Percentiles rank a stretch among this genome's conserved stretches.
Conservation (phyloP, 805 yeast genomes). For the Starmerella apicola region DNA sequence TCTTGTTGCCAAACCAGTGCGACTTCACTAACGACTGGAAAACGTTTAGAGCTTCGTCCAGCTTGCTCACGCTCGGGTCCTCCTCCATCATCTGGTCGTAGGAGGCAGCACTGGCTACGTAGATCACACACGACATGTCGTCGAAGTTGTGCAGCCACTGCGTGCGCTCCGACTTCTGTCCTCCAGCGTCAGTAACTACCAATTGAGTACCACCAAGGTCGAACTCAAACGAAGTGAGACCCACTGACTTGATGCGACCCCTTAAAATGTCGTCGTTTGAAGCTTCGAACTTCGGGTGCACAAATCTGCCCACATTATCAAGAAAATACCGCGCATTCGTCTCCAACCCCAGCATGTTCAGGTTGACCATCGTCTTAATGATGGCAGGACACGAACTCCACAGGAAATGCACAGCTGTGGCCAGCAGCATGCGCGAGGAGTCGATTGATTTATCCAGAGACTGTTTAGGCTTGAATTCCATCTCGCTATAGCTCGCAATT, state of each 20-base stretch:
- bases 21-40: conserved; percentile 79
- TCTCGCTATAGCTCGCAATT: too few relatives aligned
- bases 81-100: conserved; percentile 87
- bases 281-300: conserved; percentile 53
- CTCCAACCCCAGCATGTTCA: conserved; percentile 76
- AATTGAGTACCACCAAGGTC: conserved; percentile 50
- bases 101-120: conserved; percentile 81
- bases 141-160: conserved; percentile 97
- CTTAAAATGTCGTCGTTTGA: conserved; percentile 71
- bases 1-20: conserved; percentile 71
- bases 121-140: conserved; percentile 74
- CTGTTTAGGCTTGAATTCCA: too few relatives aligned
- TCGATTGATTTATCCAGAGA: too few relatives aligned
- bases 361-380: conserved; percentile 36
- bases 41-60: conserved; percentile 77
- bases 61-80: conserved; percentile 76
- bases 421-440: conserved; percentile 36
- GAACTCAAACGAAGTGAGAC: conserved; percentile 80
- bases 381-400: conserved; percentile 37
- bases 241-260: conserved; percentile 91
- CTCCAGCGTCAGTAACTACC: conserved; percentile 89
- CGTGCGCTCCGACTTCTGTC: conserved; percentile 89
- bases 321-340: conserved; percentile 74
- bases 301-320: conserved; percentile 54
- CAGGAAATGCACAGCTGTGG: conserved; percentile 51